A percentile compares a stretch with the other conserved stretches of the same genome.
phyloP scores from a whole-genome alignment of 1,284 basidiomycete species.

The Hymenochaete sp. region DNA sequence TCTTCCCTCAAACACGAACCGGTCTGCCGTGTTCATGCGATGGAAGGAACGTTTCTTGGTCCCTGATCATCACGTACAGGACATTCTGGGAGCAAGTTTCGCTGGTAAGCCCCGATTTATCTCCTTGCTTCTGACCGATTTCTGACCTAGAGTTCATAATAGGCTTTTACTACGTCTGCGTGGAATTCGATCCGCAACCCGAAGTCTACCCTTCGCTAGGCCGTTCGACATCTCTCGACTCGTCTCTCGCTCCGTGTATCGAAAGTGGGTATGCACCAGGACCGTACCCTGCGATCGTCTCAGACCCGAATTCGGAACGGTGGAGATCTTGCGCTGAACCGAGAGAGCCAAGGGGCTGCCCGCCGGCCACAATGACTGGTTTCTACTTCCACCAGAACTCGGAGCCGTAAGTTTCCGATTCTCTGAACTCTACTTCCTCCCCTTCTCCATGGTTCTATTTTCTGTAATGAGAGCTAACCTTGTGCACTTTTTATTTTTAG shows the following conservation, averaged over 20 bases:
- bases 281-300: too few relatives aligned
- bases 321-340: constrained; percentile 6
- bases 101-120: constrained; percentile 53
- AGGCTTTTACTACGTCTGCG: constrained; percentile 86
- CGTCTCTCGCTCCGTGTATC: constrained; percentile 14
- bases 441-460: not conserved
- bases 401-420: constrained; percentile 56
- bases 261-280: constrained; percentile 4
- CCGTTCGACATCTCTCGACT: too few relatives aligned
- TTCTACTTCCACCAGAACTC: constrained; percentile 93
- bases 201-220: not conserved
- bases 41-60: constrained; percentile 97
- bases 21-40: constrained; percentile 82
- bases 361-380: constrained; percentile 69
- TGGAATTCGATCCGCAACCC: constrained; percentile 53
- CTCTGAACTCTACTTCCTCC: not conserved
- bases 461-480: constrained; percentile 12
- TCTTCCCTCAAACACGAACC: constrained; percentile 58
- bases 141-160: constrained; percentile 15
- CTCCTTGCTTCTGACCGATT: constrained; percentile 11
- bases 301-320: not conserved
- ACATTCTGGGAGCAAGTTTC: constrained; percentile 93
- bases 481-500: constrained; percentile 28
- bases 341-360: constrained; percentile 19
- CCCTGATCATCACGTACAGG: constrained; percentile 86